Conservation (phyloP, 306 rosid species). For the Lathyrus oleraceus region DNA sequence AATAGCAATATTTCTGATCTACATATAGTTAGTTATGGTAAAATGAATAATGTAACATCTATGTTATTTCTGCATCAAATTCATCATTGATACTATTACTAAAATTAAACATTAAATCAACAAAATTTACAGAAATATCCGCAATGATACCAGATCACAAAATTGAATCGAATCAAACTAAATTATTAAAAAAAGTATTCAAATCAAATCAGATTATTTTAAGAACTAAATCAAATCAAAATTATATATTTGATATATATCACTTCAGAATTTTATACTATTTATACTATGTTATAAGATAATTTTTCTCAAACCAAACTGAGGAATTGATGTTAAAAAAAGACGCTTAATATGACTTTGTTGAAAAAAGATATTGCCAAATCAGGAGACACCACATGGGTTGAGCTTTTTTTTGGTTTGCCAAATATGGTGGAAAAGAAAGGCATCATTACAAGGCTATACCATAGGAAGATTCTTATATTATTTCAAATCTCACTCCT, state of each 20-base stretch:
- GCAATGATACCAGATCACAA: no score
- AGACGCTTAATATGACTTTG: background rate
- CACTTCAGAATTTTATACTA: no score
- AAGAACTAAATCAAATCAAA: no score
- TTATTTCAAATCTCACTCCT: constrained; percentile 51
- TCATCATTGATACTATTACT: background rate
- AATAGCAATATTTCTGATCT: background rate
- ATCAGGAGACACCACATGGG: constrained; percentile 52
- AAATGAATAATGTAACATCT: background rate
- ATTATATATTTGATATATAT: no score
- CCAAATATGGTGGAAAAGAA: constrained; percentile 38
- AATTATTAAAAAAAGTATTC: no score
- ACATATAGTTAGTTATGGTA: constrained; percentile 1
- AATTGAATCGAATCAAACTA: no score
- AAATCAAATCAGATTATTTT: no score
- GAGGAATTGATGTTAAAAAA: background rate
- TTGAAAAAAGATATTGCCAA: constrained; percentile 16
- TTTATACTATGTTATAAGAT: no score
- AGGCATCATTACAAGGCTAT: constrained; percentile 56
- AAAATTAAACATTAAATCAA: constrained; percentile 3
- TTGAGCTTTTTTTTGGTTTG: constrained; percentile 54
- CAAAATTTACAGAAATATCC: no score
- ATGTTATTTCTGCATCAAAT: background rate
- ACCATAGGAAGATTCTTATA: constrained; percentile 49
- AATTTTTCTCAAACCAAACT: no score